Evolutionary conservation across 192 early-diverging fungal species (phyloP), one percentile per base, ranked within the genome.

Genomic region (Oehlia diaphana): DNA sequence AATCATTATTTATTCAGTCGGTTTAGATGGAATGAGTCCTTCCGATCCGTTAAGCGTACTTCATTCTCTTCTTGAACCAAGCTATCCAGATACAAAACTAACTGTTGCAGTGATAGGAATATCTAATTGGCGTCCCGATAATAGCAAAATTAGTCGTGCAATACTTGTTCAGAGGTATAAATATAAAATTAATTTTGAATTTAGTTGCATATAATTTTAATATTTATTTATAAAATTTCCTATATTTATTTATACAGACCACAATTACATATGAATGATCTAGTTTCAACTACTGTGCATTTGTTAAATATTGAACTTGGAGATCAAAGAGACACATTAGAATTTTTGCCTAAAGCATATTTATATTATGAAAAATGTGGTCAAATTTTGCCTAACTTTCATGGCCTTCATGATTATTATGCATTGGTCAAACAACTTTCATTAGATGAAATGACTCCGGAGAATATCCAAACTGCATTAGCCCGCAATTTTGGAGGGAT

Each of bases 121-220:
- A 19, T 77, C 74, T 16, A 79, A 73, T 79, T 79, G 78, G 78
- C 66, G 78, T 14, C n/a, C 72, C 2, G 78, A 79, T 53, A 72
- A 63, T 72, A 79, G 78, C 58, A 79, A 79, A 69, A 77, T 26
- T 19, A 53, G 5, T 19, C 50, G 50, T 14, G 50, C 50, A 53
- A 16, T 53, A 16, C 50, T 53, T 53, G 31, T 53, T 39, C 28
- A 44, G 68, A 44, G 78, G 73, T 28, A 14, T 16, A 1, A 2
- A 31, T 31, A 31, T 31, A 31, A 31, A 31, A 31, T 31, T 31
- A 31, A 31, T 31, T 31, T 31, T 31, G 31, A 31, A 31, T 31
- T 31, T 1, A 31, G 0, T 31, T 31, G 31, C 31, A 31, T 31
- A 31, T 31, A 31, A 31, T 31, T 31, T 31, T 31, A 31, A 0